Base-by-base conservation (phyloP, 768 basidiomycete species). In the Suillus hirtellus region DNA sequence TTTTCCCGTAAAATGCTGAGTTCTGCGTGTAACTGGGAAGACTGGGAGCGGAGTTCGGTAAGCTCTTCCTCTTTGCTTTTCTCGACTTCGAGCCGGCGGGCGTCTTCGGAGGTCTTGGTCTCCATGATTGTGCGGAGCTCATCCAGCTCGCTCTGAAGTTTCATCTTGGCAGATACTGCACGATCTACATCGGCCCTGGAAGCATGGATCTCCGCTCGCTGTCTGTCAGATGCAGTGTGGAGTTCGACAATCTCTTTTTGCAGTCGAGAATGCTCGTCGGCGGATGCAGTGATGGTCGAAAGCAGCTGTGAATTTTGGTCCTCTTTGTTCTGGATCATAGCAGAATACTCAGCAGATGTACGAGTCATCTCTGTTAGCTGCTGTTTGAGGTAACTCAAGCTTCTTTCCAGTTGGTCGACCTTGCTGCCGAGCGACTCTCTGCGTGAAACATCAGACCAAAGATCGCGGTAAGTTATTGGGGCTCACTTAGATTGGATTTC, bases 1-100 rank as follows among this genome's bases (percentile, higher is more conserved):
- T 77, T 72, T 60, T 83, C 83, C 24, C 91, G 88, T 24, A 86
- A 82, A 17, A 88, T 85, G 40, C 82, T 80, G 17, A 95, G 80
- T 40, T 93, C 89, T 49, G 84, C 78, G 52, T 91, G 89, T 37
- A 93, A 76, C 46, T 82, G 80, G 21, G 72, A 70, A 24, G 84
- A 83, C 69, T 93, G 88, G 11, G 72, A 70, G 24, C 95, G 88
- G 7, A 99, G 80, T 37, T 87, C 82, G 0, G 77, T 73, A 12
- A 98, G 85, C 74, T 99, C 96, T 52, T 86, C 81, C 67, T 98
- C 95, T 69, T 89, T 93, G 75, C 90, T 90, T 75, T 88, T 89
- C 73, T 95, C 93, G 0, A 88, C 93, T 71, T 97, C 92, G 40
- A 82, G 84, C 19, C 92, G 85, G 37, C 89, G 88, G 10, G 86